These are phyloP conservation scores for Oxytropis ochrocephala DNA, from an alignment of 306 rosid genomes.

Conservation along the genomic window DNA sequence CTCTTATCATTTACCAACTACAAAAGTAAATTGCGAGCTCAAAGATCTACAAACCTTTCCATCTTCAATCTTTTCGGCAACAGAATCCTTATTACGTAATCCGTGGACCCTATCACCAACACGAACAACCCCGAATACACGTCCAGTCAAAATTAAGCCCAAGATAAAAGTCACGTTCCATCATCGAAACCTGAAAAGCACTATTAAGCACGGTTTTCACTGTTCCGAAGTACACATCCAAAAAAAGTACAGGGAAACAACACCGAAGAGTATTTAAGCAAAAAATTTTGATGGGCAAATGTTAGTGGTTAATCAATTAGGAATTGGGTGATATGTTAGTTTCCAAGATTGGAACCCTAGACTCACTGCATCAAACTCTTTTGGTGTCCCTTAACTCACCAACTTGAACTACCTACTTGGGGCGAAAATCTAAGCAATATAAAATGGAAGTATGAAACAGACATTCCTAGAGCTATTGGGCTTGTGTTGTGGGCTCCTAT, in stretches of 20 bases:
- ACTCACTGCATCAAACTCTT: too few species aligned
- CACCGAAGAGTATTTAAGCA: background rate
- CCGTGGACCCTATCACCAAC: slow-evolving; percentile 92
- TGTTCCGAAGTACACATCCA: slow-evolving; percentile 18
- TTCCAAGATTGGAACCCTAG: too few species aligned
- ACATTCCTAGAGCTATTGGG: background rate
- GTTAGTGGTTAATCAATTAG: too few species aligned
- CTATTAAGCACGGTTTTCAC: slow-evolving; percentile 41
- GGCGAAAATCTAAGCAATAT: background rate
- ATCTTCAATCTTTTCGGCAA: slow-evolving; percentile 76
- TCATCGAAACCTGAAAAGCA: slow-evolving; percentile 90
- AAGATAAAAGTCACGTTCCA: slow-evolving; percentile 88
- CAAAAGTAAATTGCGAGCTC: slow-evolving; percentile 11
- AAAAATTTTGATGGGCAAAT: too few species aligned
- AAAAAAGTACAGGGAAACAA: background rate
- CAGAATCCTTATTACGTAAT: slow-evolving; percentile 66
- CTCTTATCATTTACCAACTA: slow-evolving; percentile 7
- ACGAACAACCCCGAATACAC: slow-evolving; percentile 74
- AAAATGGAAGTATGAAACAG: background rate
- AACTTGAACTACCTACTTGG: too few species aligned
- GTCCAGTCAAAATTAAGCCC: slow-evolving; percentile 95
- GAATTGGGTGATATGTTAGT: too few species aligned
- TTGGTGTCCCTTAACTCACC: too few species aligned
- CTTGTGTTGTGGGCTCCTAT: background rate
- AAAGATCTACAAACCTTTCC: slow-evolving; percentile 65